Base-by-base conservation (phyloP, 1,284 basidiomycete genomes). In the Leccinum cinnamomeum region DNA sequence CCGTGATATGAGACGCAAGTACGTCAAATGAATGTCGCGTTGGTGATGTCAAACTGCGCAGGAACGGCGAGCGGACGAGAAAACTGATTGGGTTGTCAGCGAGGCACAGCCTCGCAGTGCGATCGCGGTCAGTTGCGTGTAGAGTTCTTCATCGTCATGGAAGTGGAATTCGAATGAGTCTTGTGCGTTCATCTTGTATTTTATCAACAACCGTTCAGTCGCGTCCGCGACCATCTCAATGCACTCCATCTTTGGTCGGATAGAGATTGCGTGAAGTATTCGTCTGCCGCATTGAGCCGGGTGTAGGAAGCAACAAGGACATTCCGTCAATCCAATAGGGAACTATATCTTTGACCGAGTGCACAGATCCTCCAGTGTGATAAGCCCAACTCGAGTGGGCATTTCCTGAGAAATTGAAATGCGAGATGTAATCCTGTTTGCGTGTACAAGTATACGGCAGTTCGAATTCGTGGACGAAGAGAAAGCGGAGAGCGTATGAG, bases 391-490 rank as follows among this genome's bases (percentile, higher is more conserved):
- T 35, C 84, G 83, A 16, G 74, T 72, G 58, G 75, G 80, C 60
- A 83, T 81, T 62, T 87, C 84, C 48, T 79, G 75, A 57, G 83
- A 79, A 67, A 33, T 92, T 88, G 75, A 93, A 90, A 74, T 90
- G 85, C 51, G 88, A 88, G 69, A 97, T 89, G 72, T 93, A 90
- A 75, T 99, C 97, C 56, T 93, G 86, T 71, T 94, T 93, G 79
- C 98, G 94, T 28, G 89, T 88, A 89, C 91, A 98, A 66, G 28
- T 28, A 28, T 28, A 28, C 28, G 28, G 28, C 28, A 28, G 28
- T 28, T 28, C 28, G 28, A 28, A 28, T 28, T 28, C 28, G 28
- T 28, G 28, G 28, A 28, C 28, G 28, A 28, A 28, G 99, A 99
- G 83, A 75, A 89, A 93, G 51, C 88, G 85, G 44, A 99, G 82